Base-by-base conservation (phyloP, 495 filamentous ascomycete genomes). In the Penicillium odoratum region DNA sequence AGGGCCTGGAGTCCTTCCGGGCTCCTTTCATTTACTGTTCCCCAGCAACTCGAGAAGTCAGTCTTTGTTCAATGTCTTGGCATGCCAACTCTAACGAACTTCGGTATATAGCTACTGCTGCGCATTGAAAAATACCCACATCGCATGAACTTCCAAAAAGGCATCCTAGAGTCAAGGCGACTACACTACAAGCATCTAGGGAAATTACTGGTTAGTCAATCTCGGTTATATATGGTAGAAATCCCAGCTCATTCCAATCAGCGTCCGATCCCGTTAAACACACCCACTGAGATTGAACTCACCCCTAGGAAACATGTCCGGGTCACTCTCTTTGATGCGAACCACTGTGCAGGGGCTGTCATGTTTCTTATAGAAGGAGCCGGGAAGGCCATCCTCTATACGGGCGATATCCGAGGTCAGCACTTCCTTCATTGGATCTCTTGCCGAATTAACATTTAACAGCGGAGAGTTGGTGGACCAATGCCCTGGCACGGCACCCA, bases 1-100 rank as follows among this genome's bases (percentile, higher is more conserved):
- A 81, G 55, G 93, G 93, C 1, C 80, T 97, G 29, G 93, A 97
- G 65, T 85, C 78, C 49, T 79, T 89, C 49, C 82, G 83, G 34
- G 80, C 88, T 26, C 88, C 90, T 0, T 96, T 95, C 62, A 83
- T 98, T 46, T 96, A 96, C 70, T 97, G 93, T 72, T 97, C 93
- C 9, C 80, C 87, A 3, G 88, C 89, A 4, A 97, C 93, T 0
- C 85, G 82, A 64, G 89, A 93, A 71, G 85, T 92, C 71, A 51
- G 55, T 38, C 4, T 38, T 51, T 16, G 13, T 33, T 30, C 48
- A 6, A 26, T 29, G 5, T 16, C 15, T 40, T 40, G 38, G 38
- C 38, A 40, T 33, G n/a, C 13, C 9, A 26, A 25, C 4, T 15
- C 53, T 4, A 36, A 13, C 58, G 63, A 5, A 64, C 42, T 31